Evolutionary conservation across 805 yeast genomes (phyloP), one percentile per base, ranked within the genome.

Genomic region (Jamesozyma piceae): DNA sequence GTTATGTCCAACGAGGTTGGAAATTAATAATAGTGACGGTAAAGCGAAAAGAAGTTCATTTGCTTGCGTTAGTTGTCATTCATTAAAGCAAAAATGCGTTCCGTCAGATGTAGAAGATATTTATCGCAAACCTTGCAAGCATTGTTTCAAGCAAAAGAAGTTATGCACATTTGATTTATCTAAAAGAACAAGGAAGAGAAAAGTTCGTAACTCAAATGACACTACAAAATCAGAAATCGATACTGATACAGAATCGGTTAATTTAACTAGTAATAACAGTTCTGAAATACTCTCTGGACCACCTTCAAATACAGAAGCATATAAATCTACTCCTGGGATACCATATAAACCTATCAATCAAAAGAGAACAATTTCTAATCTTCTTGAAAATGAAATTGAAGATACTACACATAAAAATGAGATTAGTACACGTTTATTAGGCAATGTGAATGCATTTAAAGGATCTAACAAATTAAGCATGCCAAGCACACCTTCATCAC

Each of bases 41-140:
- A 57, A 55, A 35, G 42, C 48, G 22, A 60, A 61, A 41, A 54
- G 66, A 45, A 61, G 55, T 37, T 55, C 64, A 5, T 58, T 61
- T 49, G 66, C 66, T 2, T 62, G 66, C 43, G 55, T 56, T 2
- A 50, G 54, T 35, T 88, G 97, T 57, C 95, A 90, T 53, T 60
- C 83, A 0, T 69, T 86, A 39, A 88, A 88, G 56, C 95, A 88
- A 28, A 78, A 82, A 51, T 88, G 97, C 62, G 77, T 82, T 6
- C 92, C 95, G 0, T 68, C 80, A 60, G 68, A 33, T 43, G 29
- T 41, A 5, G 42, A 53, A 28, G 57, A 67, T 26, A 74, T 80
- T 44, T 78, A 79, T 9, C 60, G 68, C 2, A 78, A 82, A 3
- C 77, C 89, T 0, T 88, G 97, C 62, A 64, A 73, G 11, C 69